Base-by-base conservation (phyloP, 768 basidiomycete genomes). In the Austroboletus festivus region DNA sequence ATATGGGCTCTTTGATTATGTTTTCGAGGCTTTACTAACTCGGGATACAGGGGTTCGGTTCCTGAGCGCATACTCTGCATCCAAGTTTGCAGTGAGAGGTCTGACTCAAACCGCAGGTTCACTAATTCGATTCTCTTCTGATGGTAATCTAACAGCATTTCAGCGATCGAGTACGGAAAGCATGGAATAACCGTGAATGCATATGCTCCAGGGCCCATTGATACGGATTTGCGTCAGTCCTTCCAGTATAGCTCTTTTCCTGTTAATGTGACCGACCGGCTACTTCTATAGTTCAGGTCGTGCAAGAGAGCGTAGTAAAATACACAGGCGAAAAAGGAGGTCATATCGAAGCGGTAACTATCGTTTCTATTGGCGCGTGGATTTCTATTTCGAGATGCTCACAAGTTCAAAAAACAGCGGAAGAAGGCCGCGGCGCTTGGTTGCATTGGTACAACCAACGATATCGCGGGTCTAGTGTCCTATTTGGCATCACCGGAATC, bases 41-140 rank as follows among this genome's bases (percentile, higher is more conserved):
- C 24, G 2, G 26, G 8, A 21, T 4, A 18, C 60, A 68, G 76
- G 77, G 18, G 26, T 44, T 6, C n/a, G 49, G 1, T 51, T 58
- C 9, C 9, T 66, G 31, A 45, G 63, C 21, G 52, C 64, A 5
- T 77, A 77, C 48, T 57, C 53, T 38, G 56, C 66, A 0, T 69
- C 68, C 4, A 76, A 78, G 55, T 75, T 74, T 52, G 73, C 73
- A 3, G 42, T 78, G 0, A 62, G 73, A 21, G 73, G 71, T 15
- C 52, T 77, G 22, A 75, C 76, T 1, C 73, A 75, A 44, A 48
- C 55, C 3, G 54, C 63, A 47, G 63, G 63, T 64, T 12, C 49
- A 22, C 30, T 1, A 8, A 3, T 15, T 23, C 16, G 19, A 0
- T 19, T n/a, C 18, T 4, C 8, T 38, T 3, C 6, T 28, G n/a